Percentiles rank a stretch among this genome's conserved stretches.
Conservation (phyloP, 1,284 basidiomycete genomes). For the Rhodofomes roseus region DNA sequence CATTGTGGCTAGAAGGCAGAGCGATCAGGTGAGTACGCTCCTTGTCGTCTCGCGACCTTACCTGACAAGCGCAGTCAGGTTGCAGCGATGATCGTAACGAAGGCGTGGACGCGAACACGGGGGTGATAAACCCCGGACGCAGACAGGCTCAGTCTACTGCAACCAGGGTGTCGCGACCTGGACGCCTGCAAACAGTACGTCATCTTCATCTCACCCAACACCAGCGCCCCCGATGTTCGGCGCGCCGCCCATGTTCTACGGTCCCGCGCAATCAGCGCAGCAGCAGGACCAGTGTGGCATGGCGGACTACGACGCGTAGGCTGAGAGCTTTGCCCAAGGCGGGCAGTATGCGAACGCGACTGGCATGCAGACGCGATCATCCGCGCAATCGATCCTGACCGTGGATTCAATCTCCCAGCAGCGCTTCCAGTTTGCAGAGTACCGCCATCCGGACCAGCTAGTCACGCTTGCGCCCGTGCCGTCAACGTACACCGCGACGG, state of each 20-base stretch:
- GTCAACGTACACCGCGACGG: too few relatives aligned
- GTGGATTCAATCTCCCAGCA: slow-evolving; percentile 11
- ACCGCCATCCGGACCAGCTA: too few relatives aligned
- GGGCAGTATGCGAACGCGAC: slow-evolving; percentile 23
- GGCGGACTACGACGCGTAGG: slow-evolving; percentile 24
- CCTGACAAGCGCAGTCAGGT: too few relatives aligned
- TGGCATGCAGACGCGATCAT: slow-evolving; percentile 1
- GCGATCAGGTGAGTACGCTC: too few relatives aligned
- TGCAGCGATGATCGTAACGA: too few relatives aligned
- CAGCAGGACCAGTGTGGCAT: slow-evolving; percentile 11
- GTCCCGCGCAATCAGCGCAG: slow-evolving; percentile 20
- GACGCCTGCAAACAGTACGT: background rate
- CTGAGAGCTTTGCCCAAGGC: too few relatives aligned
- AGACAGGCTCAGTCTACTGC: background rate
- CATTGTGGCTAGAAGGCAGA: too few relatives aligned
- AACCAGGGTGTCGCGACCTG: background rate
- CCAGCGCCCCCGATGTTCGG: slow-evolving; percentile 23
- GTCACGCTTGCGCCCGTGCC: too few relatives aligned
- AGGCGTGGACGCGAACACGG: too few relatives aligned
- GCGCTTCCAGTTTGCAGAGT: slow-evolving; percentile 19
- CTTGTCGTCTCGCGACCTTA: too few relatives aligned
- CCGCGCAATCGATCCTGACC: background rate
- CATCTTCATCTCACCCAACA: slow-evolving; percentile 3
- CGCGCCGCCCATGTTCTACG: slow-evolving; percentile 25
- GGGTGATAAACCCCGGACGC: too few relatives aligned